phyloP scores from a whole-genome alignment of 2,329 filamentous ascomycete species.

The Claviceps pazoutovae region DNA sequence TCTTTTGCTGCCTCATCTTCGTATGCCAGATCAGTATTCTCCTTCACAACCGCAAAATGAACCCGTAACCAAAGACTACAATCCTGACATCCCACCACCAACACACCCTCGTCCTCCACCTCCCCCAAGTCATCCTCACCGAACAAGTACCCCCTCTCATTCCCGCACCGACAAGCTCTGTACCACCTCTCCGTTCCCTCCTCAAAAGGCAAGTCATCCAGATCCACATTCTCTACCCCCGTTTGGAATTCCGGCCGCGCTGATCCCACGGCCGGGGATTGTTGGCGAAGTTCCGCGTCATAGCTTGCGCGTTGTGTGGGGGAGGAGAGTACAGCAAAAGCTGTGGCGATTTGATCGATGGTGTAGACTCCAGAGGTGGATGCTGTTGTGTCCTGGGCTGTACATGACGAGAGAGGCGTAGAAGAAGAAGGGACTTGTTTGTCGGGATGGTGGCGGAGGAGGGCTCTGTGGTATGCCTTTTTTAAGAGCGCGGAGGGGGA shows the following conservation, averaged over 20 bases:
- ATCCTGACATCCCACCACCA: conserved; percentile 51
- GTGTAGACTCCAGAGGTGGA: conserved; percentile 24
- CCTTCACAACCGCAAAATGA: conserved; percentile 43
- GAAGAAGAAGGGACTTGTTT: conserved; percentile 22
- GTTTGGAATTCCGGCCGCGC: conserved; percentile 30
- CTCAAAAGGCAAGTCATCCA: conserved; percentile 48
- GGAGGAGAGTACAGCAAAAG: conserved; percentile 42
- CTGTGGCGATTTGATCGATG: conserved; percentile 49
- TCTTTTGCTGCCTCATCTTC: conserved; percentile 7
- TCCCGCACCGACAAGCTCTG: conserved; percentile 49
- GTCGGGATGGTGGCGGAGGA: conserved; percentile 54
- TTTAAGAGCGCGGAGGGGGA: conserved; percentile 37
- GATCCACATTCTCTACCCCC: conserved; percentile 48
- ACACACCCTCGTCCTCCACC: conserved; percentile 41
- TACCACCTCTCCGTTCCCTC: conserved; percentile 36
- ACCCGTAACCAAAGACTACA: conserved; percentile 55
- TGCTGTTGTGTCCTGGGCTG: background rate
- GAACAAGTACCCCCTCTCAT: conserved; percentile 44
- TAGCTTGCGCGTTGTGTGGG: conserved; percentile 36
- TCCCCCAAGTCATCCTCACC: conserved; percentile 45
- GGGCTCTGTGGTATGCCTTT: conserved; percentile 48
- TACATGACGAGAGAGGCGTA: background rate
- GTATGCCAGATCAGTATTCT: conserved; percentile 9
- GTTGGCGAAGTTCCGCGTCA: conserved; percentile 32
- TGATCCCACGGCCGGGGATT: conserved; percentile 6